Base-by-base conservation (phyloP, 2,329 filamentous ascomycete species). In the Talaromyces sp. region DNA sequence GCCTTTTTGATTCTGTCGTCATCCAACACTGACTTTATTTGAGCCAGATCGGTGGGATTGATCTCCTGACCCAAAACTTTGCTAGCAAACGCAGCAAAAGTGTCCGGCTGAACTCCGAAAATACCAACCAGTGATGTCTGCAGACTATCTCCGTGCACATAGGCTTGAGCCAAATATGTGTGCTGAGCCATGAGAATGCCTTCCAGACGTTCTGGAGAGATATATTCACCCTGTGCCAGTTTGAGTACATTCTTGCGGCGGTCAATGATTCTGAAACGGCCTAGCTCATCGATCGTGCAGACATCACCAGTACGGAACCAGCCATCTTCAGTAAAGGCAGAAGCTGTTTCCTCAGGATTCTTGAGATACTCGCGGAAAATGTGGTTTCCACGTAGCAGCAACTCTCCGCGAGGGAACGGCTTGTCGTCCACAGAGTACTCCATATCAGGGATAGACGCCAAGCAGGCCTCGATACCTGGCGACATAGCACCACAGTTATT, bases 241-340 rank as follows among this genome's bases (percentile, higher is more conserved):
- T 99, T 99, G 75, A 99, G 87, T n/a, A 99, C 92, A 80, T 98
- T 98, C 90, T 99, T 99, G 81, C 93, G 90, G 72, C 95, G 93
- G 79, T 99, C 95, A 72, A 99, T 90, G 78, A 99, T 96, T 79
- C 87, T 89, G 83, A 98, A 90, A 67, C 93, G 91, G 68, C 95
- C 95, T 74, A 91, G 79, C 70, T 88, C 88, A 78, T 99, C 95
- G 27, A 99, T 84, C 69, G 89, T 86, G 73, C 88, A 92, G 69
- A 99, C 94, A 73, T 99, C 95, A 63, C 95, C 95, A 0, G 93
- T 97, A 76, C 91, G 90, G 86, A 99, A 98, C 95, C 95, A 99
- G 67, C 95, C 95, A 69, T 97, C 93, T 37, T 89, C 82, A 9
- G 94, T 92, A 54, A 98, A 83, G 0, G 89, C 84, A 79, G 95